These are phyloP conservation scores for Kazachstania viticola DNA, from an alignment of 805 yeast species.

Conservation along the genomic window DNA sequence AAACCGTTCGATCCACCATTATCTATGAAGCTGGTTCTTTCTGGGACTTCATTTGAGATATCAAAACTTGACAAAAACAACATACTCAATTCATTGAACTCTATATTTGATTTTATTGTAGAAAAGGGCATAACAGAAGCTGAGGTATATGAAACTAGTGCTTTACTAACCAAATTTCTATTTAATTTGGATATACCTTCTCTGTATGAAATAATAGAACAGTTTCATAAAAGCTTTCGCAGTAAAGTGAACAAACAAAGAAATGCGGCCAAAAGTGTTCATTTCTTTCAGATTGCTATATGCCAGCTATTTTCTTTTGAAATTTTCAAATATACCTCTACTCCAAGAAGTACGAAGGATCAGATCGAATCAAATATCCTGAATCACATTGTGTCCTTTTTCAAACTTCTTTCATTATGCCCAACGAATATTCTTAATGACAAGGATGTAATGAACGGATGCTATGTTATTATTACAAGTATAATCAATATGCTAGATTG, in stretches of 20 bases:
- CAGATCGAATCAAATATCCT: conserved; percentile 14
- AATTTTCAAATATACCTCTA: conserved; percentile 13
- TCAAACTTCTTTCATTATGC: conserved; percentile 18
- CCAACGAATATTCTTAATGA: no score
- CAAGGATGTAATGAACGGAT: conserved; percentile 3
- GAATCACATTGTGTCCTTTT: conserved; percentile 19
- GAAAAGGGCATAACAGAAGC: conserved; percentile 17
- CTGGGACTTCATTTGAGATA: conserved; percentile 6
- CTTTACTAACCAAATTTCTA: conserved; percentile 12
- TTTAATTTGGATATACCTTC: conserved; percentile 11
- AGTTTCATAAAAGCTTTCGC: conserved; percentile 20
- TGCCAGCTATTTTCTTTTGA: conserved; percentile 22
- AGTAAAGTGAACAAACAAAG: conserved; percentile 13
- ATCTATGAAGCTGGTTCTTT: conserved; percentile 3
- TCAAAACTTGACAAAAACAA: conserved; percentile 11
- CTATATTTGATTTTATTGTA: conserved; percentile 14
- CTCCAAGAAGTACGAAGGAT: conserved; percentile 5
- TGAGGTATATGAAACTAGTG: conserved; percentile 13
- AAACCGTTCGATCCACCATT: conserved; percentile 12
- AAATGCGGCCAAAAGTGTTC: conserved; percentile 22
- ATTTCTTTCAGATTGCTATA: conserved; percentile 20
- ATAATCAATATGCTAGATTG: conserved; percentile 6
- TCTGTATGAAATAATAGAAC: conserved; percentile 10
- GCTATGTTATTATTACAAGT: conserved; percentile 13
- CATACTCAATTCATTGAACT: conserved; percentile 3